Percentiles rank a stretch among this genome's conserved stretches.
Conservation (phyloP, 2,329 filamentous ascomycete genomes). For the Scedosporium boydii region DNA sequence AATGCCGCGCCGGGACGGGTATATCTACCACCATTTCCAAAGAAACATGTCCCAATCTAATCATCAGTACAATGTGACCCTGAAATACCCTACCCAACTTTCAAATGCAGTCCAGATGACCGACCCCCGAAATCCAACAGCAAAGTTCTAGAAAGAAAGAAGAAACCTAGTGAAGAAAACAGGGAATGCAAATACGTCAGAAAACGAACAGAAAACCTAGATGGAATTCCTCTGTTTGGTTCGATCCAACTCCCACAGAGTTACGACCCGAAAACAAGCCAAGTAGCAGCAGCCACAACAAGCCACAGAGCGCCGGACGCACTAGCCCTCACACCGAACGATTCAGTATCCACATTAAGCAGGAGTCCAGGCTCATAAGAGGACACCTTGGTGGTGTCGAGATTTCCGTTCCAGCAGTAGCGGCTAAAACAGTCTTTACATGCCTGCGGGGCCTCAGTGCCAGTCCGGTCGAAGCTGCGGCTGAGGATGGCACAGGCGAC, state of each 20-base stretch:
- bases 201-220: neutral
- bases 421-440: slow-evolving; percentile 67
- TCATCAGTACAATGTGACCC: neutral
- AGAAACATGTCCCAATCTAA: neutral
- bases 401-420: slow-evolving; percentile 90
- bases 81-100: neutral
- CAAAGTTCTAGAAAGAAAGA: neutral
- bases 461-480: slow-evolving; percentile 64
- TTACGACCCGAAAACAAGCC: neutral
- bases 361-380: slow-evolving; percentile 7
- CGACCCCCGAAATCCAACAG: neutral
- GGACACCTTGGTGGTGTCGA: neutral
- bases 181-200: neutral
- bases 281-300: neutral
- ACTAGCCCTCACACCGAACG: neutral
- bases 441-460: slow-evolving; percentile 55
- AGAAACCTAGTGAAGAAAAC: neutral
- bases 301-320: neutral
- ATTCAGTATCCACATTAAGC: neutral
- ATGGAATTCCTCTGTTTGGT: neutral
- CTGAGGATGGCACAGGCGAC: slow-evolving; percentile 80
- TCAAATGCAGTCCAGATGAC: neutral
- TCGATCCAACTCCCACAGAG: neutral
- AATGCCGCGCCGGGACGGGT: too few species aligned
- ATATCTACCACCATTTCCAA: too few species aligned